Evolutionary conservation across 768 basidiomycete genomes (phyloP).

Genomic region (Mycena olivaceomarginata): DNA sequence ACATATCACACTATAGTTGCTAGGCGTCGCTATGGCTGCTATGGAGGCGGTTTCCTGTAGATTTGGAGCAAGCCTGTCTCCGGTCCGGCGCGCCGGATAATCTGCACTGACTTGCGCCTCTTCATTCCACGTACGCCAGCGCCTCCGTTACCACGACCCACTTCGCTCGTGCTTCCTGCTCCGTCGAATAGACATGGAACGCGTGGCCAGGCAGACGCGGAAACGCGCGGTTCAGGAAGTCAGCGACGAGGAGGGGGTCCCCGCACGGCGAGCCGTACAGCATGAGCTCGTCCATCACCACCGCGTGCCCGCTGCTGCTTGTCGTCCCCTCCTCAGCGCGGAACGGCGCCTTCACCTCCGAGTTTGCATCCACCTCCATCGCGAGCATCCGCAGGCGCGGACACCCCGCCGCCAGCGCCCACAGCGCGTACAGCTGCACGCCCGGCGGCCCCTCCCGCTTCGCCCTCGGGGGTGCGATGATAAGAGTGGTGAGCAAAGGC

Average conservation of each 20-base stretch:
- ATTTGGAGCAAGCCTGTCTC: too few species aligned
- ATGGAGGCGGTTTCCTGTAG: too few species aligned
- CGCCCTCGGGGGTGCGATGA: conserved; percentile 27
- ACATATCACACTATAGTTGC: too few species aligned
- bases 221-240: conserved; percentile 41
- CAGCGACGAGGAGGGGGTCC: conserved; percentile 33
- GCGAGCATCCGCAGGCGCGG: conserved; percentile 31
- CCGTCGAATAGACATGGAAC: conserved; percentile 33
- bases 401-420: conserved; percentile 34
- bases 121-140: background rate
- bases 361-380: conserved; percentile 40
- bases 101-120: background rate
- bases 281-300: conserved; percentile 31
- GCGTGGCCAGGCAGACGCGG: conserved; percentile 21
- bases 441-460: background rate
- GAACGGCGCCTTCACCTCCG: conserved; percentile 24
- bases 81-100: too few species aligned
- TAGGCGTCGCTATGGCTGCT: too few species aligned
- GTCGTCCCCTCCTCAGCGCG: conserved; percentile 2
- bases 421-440: conserved; percentile 37
- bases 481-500: conserved; percentile 28
- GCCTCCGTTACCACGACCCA: conserved; percentile 26
- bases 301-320: background rate
- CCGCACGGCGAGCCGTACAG: conserved; percentile 42
- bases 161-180: conserved; percentile 9